phyloP scores from a whole-genome alignment of 768 basidiomycete species.

The Lepiota venenata region DNA sequence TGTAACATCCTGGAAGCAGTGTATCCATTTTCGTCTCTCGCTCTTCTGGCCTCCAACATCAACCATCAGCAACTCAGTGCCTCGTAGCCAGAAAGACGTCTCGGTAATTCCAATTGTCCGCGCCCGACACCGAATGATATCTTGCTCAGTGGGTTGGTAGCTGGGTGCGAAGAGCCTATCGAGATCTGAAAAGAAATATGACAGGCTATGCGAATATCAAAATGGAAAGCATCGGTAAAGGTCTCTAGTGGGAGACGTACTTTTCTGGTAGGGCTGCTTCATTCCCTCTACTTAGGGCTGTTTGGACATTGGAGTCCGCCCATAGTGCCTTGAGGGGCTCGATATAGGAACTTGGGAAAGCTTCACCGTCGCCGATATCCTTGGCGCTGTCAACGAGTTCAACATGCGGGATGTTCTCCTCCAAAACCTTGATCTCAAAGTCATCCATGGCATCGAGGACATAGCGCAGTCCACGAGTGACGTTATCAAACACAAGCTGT shows the following conservation, averaged over 20 bases:
- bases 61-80: constrained; percentile 88
- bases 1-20: constrained; percentile 93
- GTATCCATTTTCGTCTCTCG: constrained; percentile 91
- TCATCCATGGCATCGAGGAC: constrained; percentile 89
- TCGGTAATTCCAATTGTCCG: constrained; percentile 92
- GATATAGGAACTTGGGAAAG: constrained; percentile 68
- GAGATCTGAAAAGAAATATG: constrained; percentile 76
- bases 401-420: constrained; percentile 55
- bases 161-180: constrained; percentile 74
- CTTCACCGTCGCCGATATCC: constrained; percentile 76
- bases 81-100: constrained; percentile 75
- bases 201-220: constrained; percentile 37
- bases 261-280: constrained; percentile 93
- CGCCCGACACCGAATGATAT: constrained; percentile 83
- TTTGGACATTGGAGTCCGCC: constrained; percentile 71
- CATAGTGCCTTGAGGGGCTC: constrained; percentile 71
- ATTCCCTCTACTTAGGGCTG: constrained; percentile 79
- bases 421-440: constrained; percentile 72
- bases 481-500: constrained; percentile 90
- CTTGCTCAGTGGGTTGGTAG: constrained; percentile 79
- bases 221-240: too few species aligned
- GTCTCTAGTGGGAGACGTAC: constrained; percentile 35
- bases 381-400: constrained; percentile 62
- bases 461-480: constrained; percentile 80
- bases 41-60: constrained; percentile 95